phyloP scores from a whole-genome alignment of 1,284 basidiomycete genomes.

The Malassezia vespertilionis region DNA sequence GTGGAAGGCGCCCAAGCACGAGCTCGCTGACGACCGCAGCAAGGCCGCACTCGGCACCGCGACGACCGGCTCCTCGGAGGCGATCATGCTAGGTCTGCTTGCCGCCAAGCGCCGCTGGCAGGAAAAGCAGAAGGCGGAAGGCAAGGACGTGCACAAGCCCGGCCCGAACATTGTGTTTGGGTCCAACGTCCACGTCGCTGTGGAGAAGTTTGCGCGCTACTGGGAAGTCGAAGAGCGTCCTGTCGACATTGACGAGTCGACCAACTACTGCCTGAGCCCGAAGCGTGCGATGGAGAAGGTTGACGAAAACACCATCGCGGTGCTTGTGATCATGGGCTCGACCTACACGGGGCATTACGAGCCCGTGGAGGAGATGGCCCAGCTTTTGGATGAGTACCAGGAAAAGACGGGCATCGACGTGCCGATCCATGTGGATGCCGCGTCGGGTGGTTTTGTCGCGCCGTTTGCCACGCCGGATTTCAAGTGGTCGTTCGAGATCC shows the following conservation, averaged over 20 bases:
- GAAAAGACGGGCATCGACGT: slow-evolving; percentile 57
- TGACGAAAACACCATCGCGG: slow-evolving; percentile 65
- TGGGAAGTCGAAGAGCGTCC: slow-evolving; percentile 64
- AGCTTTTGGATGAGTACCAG: slow-evolving; percentile 75
- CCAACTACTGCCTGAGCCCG: slow-evolving; percentile 63
- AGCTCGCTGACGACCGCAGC: slow-evolving; percentile 22
- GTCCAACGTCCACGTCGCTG: slow-evolving; percentile 60
- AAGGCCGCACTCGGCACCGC: slow-evolving; percentile 55
- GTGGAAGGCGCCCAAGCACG: slow-evolving; percentile 61
- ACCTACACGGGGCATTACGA: slow-evolving; percentile 93
- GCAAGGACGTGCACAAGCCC: slow-evolving; percentile 49
- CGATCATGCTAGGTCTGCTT: slow-evolving; percentile 74
- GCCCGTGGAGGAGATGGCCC: slow-evolving; percentile 73
- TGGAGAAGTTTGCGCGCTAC: slow-evolving; percentile 61
- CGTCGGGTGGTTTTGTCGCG: slow-evolving; percentile 52
- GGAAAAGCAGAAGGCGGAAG: slow-evolving; percentile 68
- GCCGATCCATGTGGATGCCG: slow-evolving; percentile 56
- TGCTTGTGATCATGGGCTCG: slow-evolving; percentile 55
- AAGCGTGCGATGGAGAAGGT: slow-evolving; percentile 74
- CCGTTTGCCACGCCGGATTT: slow-evolving; percentile 67
- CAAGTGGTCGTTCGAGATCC: slow-evolving; percentile 58
- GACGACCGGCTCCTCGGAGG: slow-evolving; percentile 86
- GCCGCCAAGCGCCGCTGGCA: slow-evolving; percentile 95
- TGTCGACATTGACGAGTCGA: slow-evolving; percentile 32
- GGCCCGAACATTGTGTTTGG: slow-evolving; percentile 66